A percentile compares a stretch with the other conserved stretches of the same genome.
phyloP scores from a whole-genome alignment of 208 protist genomes.

The Leishmania mexicana region DNA sequence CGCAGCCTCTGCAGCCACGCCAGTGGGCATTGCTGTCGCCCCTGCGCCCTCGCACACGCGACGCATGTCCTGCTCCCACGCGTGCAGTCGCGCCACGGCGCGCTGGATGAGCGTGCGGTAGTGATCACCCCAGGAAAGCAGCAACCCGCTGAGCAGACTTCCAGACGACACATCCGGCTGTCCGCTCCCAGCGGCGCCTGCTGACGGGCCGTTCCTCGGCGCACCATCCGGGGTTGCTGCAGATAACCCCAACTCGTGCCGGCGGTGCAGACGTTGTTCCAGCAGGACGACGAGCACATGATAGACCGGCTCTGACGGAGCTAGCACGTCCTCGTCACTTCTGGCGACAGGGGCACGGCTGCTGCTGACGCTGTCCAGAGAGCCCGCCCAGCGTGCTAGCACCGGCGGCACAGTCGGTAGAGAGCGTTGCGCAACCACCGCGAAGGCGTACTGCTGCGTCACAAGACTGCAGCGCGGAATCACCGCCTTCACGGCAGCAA shows the following conservation, averaged over 20 bases:
- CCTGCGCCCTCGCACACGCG: background rate
- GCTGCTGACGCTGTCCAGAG: background rate
- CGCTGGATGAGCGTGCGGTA: slow-evolving; percentile 11
- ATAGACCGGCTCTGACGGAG: slow-evolving; percentile 27
- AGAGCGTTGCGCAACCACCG: slow-evolving; percentile 24
- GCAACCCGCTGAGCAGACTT: background rate
- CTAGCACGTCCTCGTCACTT: slow-evolving; percentile 14
- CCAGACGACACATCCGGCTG: background rate
- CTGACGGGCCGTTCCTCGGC: no score
- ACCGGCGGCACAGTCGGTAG: slow-evolving; percentile 2
- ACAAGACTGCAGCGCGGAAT: slow-evolving; percentile 28
- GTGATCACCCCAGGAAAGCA: slow-evolving; percentile 20
- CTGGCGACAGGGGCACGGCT: background rate
- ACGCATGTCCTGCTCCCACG: slow-evolving; percentile 31
- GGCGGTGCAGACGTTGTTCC: slow-evolving; percentile 8
- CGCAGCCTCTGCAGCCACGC: background rate
- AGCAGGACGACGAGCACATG: slow-evolving; percentile 28
- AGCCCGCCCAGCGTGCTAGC: background rate
- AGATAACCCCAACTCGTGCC: background rate
- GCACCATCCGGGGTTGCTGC: background rate
- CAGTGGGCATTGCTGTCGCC: background rate
- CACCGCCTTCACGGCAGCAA: slow-evolving; percentile 45
- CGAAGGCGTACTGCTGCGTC: slow-evolving; percentile 19
- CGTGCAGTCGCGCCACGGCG: slow-evolving; percentile 15
- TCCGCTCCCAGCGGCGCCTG: background rate